A percentile compares a stretch with the other conserved stretches of the same genome.
Conservation (phyloP, 2,329 filamentous ascomycete genomes). For the Magnaporthiopsis rhizophila region DNA sequence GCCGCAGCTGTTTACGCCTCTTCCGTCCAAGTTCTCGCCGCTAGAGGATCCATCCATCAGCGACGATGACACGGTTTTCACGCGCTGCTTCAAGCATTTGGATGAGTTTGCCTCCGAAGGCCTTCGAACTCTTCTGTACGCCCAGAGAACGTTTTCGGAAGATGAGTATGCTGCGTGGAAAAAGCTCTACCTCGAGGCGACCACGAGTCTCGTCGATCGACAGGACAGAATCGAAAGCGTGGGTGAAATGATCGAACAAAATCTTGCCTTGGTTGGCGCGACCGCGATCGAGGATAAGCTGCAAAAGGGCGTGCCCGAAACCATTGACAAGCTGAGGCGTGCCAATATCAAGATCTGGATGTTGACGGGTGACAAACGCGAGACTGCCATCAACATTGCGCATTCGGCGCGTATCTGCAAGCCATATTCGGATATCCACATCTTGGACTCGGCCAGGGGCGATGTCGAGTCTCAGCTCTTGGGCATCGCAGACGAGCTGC, state of each 20-base stretch:
- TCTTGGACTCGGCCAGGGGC: slow-evolving; percentile 58
- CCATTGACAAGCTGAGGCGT: slow-evolving; percentile 79
- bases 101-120: slow-evolving; percentile 86
- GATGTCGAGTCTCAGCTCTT: slow-evolving; percentile 54
- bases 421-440: slow-evolving; percentile 64
- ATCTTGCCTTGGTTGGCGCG: slow-evolving; percentile 74
- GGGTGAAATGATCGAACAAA: slow-evolving; percentile 72
- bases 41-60: slow-evolving; percentile 25
- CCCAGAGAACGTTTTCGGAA: slow-evolving; percentile 68
- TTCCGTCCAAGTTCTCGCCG: slow-evolving; percentile 15
- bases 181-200: slow-evolving; percentile 66
- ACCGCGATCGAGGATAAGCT: slow-evolving; percentile 93
- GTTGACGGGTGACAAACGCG: slow-evolving; percentile 88
- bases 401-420: slow-evolving; percentile 75
- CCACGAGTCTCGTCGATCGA: slow-evolving; percentile 73
- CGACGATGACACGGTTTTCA: slow-evolving; percentile 62
- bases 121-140: slow-evolving; percentile 77
- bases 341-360: slow-evolving; percentile 96
- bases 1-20: background rate
- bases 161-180: slow-evolving; percentile 72
- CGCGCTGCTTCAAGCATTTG: slow-evolving; percentile 81
- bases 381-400: slow-evolving; percentile 88
- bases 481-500: slow-evolving; percentile 15
- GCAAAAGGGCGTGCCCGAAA: slow-evolving; percentile 81
- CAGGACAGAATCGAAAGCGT: slow-evolving; percentile 73